Evolutionary conservation across 768 basidiomycete genomes (phyloP), one percentile per base, ranked within the genome.

Genomic region (Neoboletus subvelutipes): DNA sequence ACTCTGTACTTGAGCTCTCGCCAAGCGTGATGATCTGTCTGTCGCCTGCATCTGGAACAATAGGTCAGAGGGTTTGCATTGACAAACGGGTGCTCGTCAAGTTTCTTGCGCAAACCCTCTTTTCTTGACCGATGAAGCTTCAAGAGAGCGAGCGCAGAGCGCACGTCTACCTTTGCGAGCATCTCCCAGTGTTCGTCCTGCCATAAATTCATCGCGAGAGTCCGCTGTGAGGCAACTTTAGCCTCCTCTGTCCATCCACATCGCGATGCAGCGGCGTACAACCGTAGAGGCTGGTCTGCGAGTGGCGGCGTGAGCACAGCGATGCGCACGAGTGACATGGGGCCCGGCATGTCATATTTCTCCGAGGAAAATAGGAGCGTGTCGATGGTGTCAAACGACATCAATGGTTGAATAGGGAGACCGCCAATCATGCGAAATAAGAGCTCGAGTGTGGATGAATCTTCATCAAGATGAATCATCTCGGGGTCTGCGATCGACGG

Each of bases 271-370:
- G 80, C 70, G 5, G 78, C 73, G 60, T 85, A 86, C 17, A 86
- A 68, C 13, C 80, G 77, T 18, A 86, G 71, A 0, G 83, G 80
- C 43, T 81, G 72, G 37, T 76, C 72, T 24, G 80, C 70, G 41
- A 87, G 74, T 0, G 78, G 71, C 1, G 79, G 81, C 0, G 81
- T 81, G 67, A 80, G 76, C 52, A 83, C 73, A n/a, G 83, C 76
- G 34, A 83, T 78, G 39, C 83, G 83, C 49, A 86, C 69, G 60
- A 86, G 79, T 7, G 83, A 84, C 56, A 76, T 73, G 2, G 85
- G 83, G 0, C 86, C 86, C 0, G 81, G 79, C 82, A 86, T 87
- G 36, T 87, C 86, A 66, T 87, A 88, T 64, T 86, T 86, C 64
- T 88, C 85, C 0, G 85, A 81, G 0, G 84, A 83, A 52, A 78